Conservation (phyloP, 2,329 filamentous ascomycete genomes). For the Trichoderma breve region DNA sequence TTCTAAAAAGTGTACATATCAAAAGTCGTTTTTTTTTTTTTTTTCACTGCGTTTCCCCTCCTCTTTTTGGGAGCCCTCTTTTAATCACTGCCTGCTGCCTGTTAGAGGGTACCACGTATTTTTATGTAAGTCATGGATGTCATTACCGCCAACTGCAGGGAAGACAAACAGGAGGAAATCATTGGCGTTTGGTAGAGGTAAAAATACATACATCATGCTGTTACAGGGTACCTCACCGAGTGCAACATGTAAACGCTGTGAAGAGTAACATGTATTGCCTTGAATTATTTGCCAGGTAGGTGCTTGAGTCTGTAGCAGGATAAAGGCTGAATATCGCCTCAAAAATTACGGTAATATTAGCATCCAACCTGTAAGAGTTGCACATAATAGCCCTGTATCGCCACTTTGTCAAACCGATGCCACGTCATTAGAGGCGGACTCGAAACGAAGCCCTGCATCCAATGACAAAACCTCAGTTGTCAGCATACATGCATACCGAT, state of each 20-base stretch:
- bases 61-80: neutral
- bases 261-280: neutral
- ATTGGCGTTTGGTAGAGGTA: neutral
- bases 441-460: neutral
- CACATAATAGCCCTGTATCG: neutral
- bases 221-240: neutral
- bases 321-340: neutral
- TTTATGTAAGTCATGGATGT: neutral
- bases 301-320: neutral
- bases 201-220: neutral
- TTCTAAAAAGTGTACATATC: slow-evolving; percentile 10
- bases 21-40: neutral
- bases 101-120: neutral
- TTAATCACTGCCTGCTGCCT: neutral
- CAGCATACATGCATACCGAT: neutral
- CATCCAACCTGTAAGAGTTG: neutral
- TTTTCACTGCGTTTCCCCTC: neutral
- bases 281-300: neutral
- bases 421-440: slow-evolving; percentile 1
- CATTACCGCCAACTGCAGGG: neutral
- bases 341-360: neutral
- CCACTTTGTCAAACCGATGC: neutral
- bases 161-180: neutral
- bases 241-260: neutral
- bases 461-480: neutral